A percentile compares a stretch with the other conserved stretches of the same genome.
Evolutionary conservation across 2,329 filamentous ascomycete species (phyloP).

Genomic region (Sporothrix brasiliensis): DNA sequence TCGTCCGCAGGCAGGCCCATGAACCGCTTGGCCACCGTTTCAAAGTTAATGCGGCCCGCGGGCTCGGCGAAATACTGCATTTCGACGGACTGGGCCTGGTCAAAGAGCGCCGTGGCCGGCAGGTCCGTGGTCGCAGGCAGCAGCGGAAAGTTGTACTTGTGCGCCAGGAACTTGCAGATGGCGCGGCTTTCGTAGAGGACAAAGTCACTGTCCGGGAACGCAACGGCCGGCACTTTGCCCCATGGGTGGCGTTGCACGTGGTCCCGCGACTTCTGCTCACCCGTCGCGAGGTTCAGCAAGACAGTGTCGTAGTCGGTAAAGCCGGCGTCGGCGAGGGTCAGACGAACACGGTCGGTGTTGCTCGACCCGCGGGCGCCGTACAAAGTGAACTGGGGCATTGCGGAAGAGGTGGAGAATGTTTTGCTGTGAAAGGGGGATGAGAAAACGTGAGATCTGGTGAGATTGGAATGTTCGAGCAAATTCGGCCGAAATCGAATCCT

Average conservation of each 20-base stretch:
- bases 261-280: slow-evolving; percentile 49
- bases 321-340: slow-evolving; percentile 50
- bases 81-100: slow-evolving; percentile 49
- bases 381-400: slow-evolving; percentile 50
- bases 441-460: too few species aligned
- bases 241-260: slow-evolving; percentile 47
- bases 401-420: slow-evolving; percentile 38
- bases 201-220: slow-evolving; percentile 46
- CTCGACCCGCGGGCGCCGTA: slow-evolving; percentile 48
- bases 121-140: slow-evolving; percentile 46
- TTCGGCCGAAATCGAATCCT: background rate
- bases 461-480: background rate
- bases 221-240: slow-evolving; percentile 48
- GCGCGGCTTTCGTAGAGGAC: slow-evolving; percentile 52
- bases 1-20: slow-evolving; percentile 50
- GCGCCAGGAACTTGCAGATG: slow-evolving; percentile 52
- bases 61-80: slow-evolving; percentile 50
- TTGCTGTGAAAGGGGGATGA: background rate
- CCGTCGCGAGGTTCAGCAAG: slow-evolving; percentile 45
- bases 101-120: slow-evolving; percentile 49
- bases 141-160: slow-evolving; percentile 51
- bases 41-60: slow-evolving; percentile 49
- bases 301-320: slow-evolving; percentile 49
- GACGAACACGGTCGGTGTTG: slow-evolving; percentile 49
- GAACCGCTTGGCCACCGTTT: slow-evolving; percentile 51